Evolutionary conservation across 2,329 filamentous ascomycete genomes (phyloP), one percentile per base, ranked within the genome.

Genomic region (Fonsecaea multimorphosa): DNA sequence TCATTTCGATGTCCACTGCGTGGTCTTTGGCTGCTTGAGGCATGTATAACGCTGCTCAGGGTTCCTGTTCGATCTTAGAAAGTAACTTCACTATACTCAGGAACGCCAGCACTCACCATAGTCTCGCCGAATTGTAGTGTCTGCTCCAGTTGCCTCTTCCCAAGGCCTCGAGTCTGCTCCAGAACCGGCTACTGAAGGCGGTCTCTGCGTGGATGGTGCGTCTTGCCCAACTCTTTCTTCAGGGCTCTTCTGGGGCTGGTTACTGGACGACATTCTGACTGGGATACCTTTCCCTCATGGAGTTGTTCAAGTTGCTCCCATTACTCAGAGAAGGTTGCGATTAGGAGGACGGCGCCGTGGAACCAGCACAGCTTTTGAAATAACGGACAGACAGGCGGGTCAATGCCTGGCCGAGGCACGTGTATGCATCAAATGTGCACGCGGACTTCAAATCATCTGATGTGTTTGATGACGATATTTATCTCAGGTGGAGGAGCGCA

Each of bases 111-210:
- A 54, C 54, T 24, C 58, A 69, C 67, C 67, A 62, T 69, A 69
- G 53, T 69, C 67, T 51, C 65, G 54, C 11, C 67, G 65, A 34
- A 69, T 64, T 27, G 63, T 59, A 16, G 49, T 53, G 34, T 63
- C 63, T 51, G 16, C 38, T 29, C 11, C 62, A 5, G 27, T 22
- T 16, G 34, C 27, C 32, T 63, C 63, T 2, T 59, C 49, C 61
- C 54, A 49, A 55, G 49, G 56, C 40, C 52, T 22, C 24, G 49
- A 31, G 14, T 61, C 59, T 57, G 27, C 38, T 11, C 16, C 40
- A 36, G 61, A 51, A 2, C 32, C 40, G 19, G 58, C 44, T 12
- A 52, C 2, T 24, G 58, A 60, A 49, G 58, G 51, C 16, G 58
- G 34, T 27, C 54, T 61, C 12, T 60, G 53, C 7, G 40, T 49